Base-by-base conservation (phyloP, 1,139 yeast species). In the Geotrichum reessii region DNA sequence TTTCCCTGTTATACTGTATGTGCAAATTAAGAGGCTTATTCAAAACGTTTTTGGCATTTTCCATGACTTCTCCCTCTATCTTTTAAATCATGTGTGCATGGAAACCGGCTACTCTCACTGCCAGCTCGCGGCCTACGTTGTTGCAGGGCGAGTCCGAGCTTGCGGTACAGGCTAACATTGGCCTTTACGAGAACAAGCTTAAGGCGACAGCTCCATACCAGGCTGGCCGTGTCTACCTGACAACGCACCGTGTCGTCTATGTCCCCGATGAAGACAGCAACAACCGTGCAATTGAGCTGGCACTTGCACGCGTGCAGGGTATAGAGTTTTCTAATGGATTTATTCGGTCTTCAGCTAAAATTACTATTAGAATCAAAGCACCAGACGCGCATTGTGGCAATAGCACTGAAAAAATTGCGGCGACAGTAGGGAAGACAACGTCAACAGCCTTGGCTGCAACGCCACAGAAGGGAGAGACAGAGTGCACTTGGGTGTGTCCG, bases 301-400 rank as follows among this genome's bases (percentile, higher is more conserved):
- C 77, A 31, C 72, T 89, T 22, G 68, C 73, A 2, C 77, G 77
- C 40, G 75, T 89, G 1, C 73, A 73, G 2, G 64, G 69, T 0
- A 66, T 79, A 0, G 84, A 81, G 25, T 73, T 78, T 55, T 76
- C 83, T 7, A 63, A 71, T 1, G 81, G 91, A 44, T 91, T 92
- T 67, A 71, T 92, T 59, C 80, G 86, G 63, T 82, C 95, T 1
- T 87, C 95, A 7, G 90, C 97, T 0, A 89, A 91, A 67, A 79
- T 92, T 25, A 82, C 78, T 6, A 59, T 82, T 11, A 69, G 68
- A 58, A 68, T 78, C 60, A 70, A 56, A n/a, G 56, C 65, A 7
- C 57, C 56, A 3, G 55, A 37, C 19, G 51, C 33, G 27, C 11
- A 52, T 4, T 5, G 28, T 7, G 28, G 7, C 7, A 7, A 5